Evolutionary conservation across 1,139 yeast species (phyloP).

Genomic region (Candida freyschussii): DNA sequence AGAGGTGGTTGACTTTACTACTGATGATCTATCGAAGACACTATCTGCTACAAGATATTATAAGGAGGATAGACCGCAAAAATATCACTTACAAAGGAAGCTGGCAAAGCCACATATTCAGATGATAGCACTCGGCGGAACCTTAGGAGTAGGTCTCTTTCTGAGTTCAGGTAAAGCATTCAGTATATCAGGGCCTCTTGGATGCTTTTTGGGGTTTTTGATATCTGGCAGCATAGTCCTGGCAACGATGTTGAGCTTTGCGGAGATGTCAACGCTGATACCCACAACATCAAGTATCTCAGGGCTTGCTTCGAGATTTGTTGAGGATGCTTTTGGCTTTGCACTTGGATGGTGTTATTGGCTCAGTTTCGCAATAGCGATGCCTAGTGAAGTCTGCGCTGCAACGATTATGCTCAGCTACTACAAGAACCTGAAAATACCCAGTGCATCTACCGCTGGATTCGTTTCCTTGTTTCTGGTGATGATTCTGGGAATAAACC

Average conservation of each 20-base stretch:
- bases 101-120: conserved; percentile 68
- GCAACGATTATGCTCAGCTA: conserved; percentile 70
- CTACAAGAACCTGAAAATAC: conserved; percentile 49
- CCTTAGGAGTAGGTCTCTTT: conserved; percentile 77
- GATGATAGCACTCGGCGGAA: conserved; percentile 80
- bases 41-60: conserved; percentile 5
- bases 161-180: conserved; percentile 76
- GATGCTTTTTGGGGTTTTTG: conserved; percentile 65
- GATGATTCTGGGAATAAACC: conserved; percentile 43
- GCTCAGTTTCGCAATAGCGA: conserved; percentile 64
- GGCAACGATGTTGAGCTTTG: conserved; percentile 68
- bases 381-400: conserved; percentile 80
- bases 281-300: conserved; percentile 81
- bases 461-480: conserved; percentile 61
- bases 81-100: conserved; percentile 42
- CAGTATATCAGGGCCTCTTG: conserved; percentile 78
- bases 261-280: conserved; percentile 82
- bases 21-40: conserved; percentile 7
- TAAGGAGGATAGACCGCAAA: conserved; percentile 3
- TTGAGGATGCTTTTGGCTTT: conserved; percentile 83
- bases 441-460: conserved; percentile 54
- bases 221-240: conserved; percentile 65
- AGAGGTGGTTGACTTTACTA: conserved; percentile 12
- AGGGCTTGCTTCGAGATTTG: conserved; percentile 71
- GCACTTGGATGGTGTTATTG: conserved; percentile 78